Conservation (phyloP, 345 rosid genomes). For the Diplotaxis tenuifolia region DNA sequence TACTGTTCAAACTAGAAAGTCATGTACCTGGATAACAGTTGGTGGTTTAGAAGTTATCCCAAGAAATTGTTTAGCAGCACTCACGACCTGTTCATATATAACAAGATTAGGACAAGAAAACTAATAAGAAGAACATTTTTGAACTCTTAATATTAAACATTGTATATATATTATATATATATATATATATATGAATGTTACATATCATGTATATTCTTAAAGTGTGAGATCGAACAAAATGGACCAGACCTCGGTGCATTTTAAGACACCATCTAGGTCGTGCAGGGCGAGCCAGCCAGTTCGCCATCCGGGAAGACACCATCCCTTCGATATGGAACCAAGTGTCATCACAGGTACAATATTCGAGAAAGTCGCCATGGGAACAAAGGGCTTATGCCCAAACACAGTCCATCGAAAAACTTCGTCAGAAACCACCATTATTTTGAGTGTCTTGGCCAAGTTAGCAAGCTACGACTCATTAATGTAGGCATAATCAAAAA, state of each 20-base stretch:
- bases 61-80: constrained; percentile 39
- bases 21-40: constrained; percentile 51
- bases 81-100: constrained; percentile 38
- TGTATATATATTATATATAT: background rate
- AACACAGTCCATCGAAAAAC: constrained; percentile 41
- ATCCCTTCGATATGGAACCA: constrained; percentile 59
- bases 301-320: too few relatives aligned
- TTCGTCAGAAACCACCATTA: constrained; percentile 52
- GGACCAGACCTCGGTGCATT: constrained; percentile 35
- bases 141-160: background rate
- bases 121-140: too few relatives aligned
- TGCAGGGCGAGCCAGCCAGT: constrained; percentile 50
- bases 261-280: constrained; percentile 45
- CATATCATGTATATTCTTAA: background rate
- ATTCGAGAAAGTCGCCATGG: constrained; percentile 51
- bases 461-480: constrained; percentile 46
- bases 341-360: constrained; percentile 53
- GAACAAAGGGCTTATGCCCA: constrained; percentile 47
- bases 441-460: constrained; percentile 43
- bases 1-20: background rate
- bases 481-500: background rate
- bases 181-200: background rate
- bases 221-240: background rate
- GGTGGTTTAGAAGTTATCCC: too few relatives aligned
- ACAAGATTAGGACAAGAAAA: background rate